phyloP scores from a whole-genome alignment of 2,329 filamentous ascomycete genomes.

The Colletotrichum salicis region DNA sequence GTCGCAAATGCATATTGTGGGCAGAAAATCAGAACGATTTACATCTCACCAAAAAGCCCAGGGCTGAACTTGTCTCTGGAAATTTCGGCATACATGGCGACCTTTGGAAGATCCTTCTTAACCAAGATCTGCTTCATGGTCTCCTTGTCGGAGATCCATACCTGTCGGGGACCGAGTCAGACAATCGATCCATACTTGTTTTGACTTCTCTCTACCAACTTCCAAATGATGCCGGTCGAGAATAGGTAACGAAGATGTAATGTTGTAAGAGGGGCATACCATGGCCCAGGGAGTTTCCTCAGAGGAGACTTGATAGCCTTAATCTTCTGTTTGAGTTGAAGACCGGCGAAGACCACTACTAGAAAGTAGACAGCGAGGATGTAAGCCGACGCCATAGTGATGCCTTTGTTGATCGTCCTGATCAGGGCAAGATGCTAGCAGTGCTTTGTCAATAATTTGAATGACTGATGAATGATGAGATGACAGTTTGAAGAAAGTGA shows the following conservation, averaged over 20 bases:
- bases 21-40: background rate
- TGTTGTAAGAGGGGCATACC: slow-evolving; percentile 38
- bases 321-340: slow-evolving; percentile 24
- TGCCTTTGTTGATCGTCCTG: background rate
- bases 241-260: slow-evolving; percentile 38
- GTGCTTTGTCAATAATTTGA: background rate
- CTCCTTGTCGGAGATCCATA: slow-evolving; percentile 39
- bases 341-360: background rate
- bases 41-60: slow-evolving; percentile 40
- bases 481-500: background rate
- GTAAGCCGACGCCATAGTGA: slow-evolving; percentile 17
- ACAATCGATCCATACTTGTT: slow-evolving; percentile 37
- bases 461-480: background rate
- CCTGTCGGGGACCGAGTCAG: slow-evolving; percentile 37
- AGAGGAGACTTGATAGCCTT: slow-evolving; percentile 29
- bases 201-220: slow-evolving; percentile 36
- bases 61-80: slow-evolving; percentile 35
- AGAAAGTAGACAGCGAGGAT: slow-evolving; percentile 10
- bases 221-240: slow-evolving; percentile 39
- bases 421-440: background rate
- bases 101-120: slow-evolving; percentile 38
- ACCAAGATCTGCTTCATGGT: slow-evolving; percentile 39
- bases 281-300: slow-evolving; percentile 33
- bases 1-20: background rate
- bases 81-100: slow-evolving; percentile 40